Evolutionary conservation across 2,329 filamentous ascomycete genomes (phyloP), one percentile per base, ranked within the genome.

Genomic region (Phaeoacremonium minimum): DNA sequence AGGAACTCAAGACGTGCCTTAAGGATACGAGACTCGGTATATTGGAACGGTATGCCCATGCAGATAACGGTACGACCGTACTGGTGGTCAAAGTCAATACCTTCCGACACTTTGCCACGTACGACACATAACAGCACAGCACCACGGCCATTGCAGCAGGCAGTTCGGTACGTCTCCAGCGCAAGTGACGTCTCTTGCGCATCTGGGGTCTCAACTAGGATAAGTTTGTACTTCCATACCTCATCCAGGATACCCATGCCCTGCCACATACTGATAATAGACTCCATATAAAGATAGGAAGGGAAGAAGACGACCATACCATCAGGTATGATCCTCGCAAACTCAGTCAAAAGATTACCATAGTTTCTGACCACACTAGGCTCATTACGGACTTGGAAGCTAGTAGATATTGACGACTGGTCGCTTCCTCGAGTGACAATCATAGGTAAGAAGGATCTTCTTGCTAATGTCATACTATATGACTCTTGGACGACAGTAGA

Each of bases 241-340:
- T 88, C 84, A 60, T 96, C 89, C 22, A 96, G 69, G 42, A 95
- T 93, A 12, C 87, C 87, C 87, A 95, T 95, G 37, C 86, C 87
- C 60, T 95, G 90, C 90, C 90, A 96, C 78, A 93, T 93, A 53
- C 83, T 89, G 54, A 95, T 94, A 55, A 95, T 95, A 32, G 83
- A 88, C 56, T 95, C 89, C 89, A 95, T 95, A 64, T 95, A 95
- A 2, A 95, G 73, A 50, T 95, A 95, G 0, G 86, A 93, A 0
- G 90, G 90, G 58, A 96, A 96, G 71, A 96, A 96, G 22, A 96
- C 90, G 15, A 95, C 90, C 57, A 96, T 80, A 15, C 89, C 90
- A 51, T 96, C 90, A 0, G 90, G 90, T 0, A 89, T 95, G 44
- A 95, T 79, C 57, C 89, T 91, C 35, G 87, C 85, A 56, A 95